Conservation (phyloP, 1,284 basidiomycete species). For the Grifola frondosa region DNA sequence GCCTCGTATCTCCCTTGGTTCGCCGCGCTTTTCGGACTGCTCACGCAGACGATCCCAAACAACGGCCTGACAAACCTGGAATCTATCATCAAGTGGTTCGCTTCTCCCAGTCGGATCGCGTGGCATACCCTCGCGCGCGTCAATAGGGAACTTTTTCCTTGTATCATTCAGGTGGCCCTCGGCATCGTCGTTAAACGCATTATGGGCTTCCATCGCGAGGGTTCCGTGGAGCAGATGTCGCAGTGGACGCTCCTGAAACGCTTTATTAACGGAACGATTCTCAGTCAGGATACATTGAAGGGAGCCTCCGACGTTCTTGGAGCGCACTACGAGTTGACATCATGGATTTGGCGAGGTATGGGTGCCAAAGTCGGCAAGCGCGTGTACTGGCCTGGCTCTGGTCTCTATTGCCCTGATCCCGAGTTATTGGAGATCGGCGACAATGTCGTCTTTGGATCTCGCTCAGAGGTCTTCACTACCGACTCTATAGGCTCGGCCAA, state of each 20-base stretch:
- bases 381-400: slow-evolving; percentile 46
- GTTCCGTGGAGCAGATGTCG: slow-evolving; percentile 26
- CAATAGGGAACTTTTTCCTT: slow-evolving; percentile 34
- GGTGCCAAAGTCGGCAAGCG: slow-evolving; percentile 45
- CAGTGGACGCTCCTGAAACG: slow-evolving; percentile 35
- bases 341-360: slow-evolving; percentile 42
- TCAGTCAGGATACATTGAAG: slow-evolving; percentile 35
- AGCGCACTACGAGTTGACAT: slow-evolving; percentile 41
- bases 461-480: slow-evolving; percentile 42
- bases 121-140: slow-evolving; percentile 40
- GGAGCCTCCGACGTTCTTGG: slow-evolving; percentile 41
- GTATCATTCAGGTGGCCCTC: slow-evolving; percentile 37
- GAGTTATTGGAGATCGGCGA: slow-evolving; percentile 45
- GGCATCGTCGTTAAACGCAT: slow-evolving; percentile 40
- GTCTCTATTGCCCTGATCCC: slow-evolving; percentile 43
- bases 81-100: slow-evolving; percentile 42
- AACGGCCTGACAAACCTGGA: slow-evolving; percentile 34
- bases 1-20: slow-evolving; percentile 42
- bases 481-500: slow-evolving; percentile 40
- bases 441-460: slow-evolving; percentile 46
- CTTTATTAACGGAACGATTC: slow-evolving; percentile 37
- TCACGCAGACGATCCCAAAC: slow-evolving; percentile 29
- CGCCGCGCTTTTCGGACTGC: slow-evolving; percentile 36
- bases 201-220: slow-evolving; percentile 38
- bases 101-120: slow-evolving; percentile 36